Conservation (phyloP, 2,329 filamentous ascomycete species). For the Alternaria sp. region DNA sequence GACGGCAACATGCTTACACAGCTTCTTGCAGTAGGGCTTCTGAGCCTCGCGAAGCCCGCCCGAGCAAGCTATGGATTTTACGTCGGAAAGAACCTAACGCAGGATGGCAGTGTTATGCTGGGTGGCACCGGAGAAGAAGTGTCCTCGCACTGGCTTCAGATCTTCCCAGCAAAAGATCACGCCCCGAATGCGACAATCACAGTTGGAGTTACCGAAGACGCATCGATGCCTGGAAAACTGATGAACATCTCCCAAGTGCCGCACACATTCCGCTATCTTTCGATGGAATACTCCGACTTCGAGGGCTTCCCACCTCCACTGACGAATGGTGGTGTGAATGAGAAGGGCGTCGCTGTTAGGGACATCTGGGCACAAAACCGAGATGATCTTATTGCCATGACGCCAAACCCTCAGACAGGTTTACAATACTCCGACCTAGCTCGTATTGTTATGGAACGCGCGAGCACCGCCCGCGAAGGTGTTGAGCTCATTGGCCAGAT, state of each 20-base stretch:
- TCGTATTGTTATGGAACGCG: slow-evolving; percentile 51
- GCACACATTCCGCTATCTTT: slow-evolving; percentile 46
- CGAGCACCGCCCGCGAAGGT: slow-evolving; percentile 50
- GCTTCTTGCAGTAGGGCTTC: slow-evolving; percentile 6
- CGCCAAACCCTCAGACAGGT: slow-evolving; percentile 50
- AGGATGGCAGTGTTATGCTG: slow-evolving; percentile 52
- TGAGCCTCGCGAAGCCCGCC: slow-evolving; percentile 14
- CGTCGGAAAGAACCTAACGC: slow-evolving; percentile 55
- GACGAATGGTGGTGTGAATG: slow-evolving; percentile 55
- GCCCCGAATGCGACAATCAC: slow-evolving; percentile 51
- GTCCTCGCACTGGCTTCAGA: slow-evolving; percentile 56
- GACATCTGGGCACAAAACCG: slow-evolving; percentile 53
- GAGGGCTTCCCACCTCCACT: slow-evolving; percentile 54
- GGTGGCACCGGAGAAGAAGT: slow-evolving; percentile 58
- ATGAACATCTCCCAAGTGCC: slow-evolving; percentile 45
- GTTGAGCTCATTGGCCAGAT: slow-evolving; percentile 52
- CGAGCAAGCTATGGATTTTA: slow-evolving; percentile 58
- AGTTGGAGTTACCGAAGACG: slow-evolving; percentile 52
- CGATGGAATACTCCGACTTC: slow-evolving; percentile 50
- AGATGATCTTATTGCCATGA: slow-evolving; percentile 51
- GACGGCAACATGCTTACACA: slow-evolving; percentile 8
- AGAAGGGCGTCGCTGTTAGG: slow-evolving; percentile 51
- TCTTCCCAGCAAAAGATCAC: slow-evolving; percentile 53
- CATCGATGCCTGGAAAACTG: slow-evolving; percentile 45
- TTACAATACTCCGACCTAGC: slow-evolving; percentile 54